These are phyloP conservation scores for Salvia rosmarinus DNA, from an alignment of 257 asterid species.

Conservation along the genomic window DNA sequence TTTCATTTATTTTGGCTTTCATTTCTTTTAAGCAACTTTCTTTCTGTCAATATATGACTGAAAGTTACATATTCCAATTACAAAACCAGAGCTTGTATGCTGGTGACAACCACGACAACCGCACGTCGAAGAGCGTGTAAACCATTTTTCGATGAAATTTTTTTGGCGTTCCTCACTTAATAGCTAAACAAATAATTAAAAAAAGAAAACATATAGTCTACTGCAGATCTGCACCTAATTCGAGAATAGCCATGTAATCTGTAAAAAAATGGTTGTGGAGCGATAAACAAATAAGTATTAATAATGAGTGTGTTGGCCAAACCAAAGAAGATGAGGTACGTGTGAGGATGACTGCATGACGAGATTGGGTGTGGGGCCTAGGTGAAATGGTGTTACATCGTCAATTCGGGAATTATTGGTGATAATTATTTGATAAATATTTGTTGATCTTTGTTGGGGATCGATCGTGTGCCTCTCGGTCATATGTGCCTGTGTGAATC, in stretches of 20 bases:
- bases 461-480: constrained; percentile 32
- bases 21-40: too few relatives aligned
- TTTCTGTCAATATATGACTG: too few relatives aligned
- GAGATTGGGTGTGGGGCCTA: constrained; percentile 49
- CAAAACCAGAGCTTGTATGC: too few relatives aligned
- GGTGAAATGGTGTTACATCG: constrained; percentile 27
- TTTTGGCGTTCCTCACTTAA: too few relatives aligned
- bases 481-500: constrained; percentile 30
- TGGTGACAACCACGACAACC: too few relatives aligned
- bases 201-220: background rate
- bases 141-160: too few relatives aligned
- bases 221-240: constrained; percentile 44
- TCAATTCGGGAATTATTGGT: constrained; percentile 25
- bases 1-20: too few relatives aligned
- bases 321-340: constrained; percentile 47
- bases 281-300: background rate
- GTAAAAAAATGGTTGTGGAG: constrained; percentile 38
- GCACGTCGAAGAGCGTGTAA: too few relatives aligned
- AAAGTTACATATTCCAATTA: too few relatives aligned
- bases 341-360: constrained; percentile 53
- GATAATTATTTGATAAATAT: background rate
- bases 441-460: background rate
- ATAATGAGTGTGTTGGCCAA: background rate
- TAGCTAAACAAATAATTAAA: background rate
- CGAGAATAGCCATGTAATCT: constrained; percentile 50